A percentile compares a stretch with the other conserved stretches of the same genome.
These are phyloP conservation scores for Takakia lepidozioides DNA, from an alignment of 225 moss, liverwort and hornwort species.

Conservation along the genomic window DNA sequence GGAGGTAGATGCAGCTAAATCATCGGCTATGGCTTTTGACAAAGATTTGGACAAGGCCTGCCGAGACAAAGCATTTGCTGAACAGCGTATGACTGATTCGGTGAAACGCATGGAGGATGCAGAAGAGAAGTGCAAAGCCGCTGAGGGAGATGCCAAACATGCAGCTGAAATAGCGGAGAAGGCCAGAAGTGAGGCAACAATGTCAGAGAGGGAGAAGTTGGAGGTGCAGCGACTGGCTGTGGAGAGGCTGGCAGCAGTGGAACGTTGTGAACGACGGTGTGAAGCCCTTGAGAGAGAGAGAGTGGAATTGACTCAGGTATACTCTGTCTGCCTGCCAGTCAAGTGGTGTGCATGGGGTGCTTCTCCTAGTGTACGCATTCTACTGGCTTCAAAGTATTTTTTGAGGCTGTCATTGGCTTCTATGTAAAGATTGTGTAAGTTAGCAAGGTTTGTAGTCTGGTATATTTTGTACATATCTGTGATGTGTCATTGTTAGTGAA, in stretches of 20 bases:
- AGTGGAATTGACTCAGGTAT: slow-evolving; percentile 43
- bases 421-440: too few relatives aligned
- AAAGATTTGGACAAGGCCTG: slow-evolving; percentile 53
- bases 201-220: slow-evolving; percentile 54
- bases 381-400: too few relatives aligned
- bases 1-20: slow-evolving; percentile 39
- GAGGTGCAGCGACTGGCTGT: slow-evolving; percentile 69
- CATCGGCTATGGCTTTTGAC: slow-evolving; percentile 24
- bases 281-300: slow-evolving; percentile 57
- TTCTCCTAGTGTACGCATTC: too few relatives aligned
- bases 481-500: too few relatives aligned
- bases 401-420: too few relatives aligned
- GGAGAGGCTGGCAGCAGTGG: slow-evolving; percentile 51
- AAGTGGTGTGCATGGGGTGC: too few relatives aligned
- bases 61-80: slow-evolving; percentile 41
- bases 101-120: slow-evolving; percentile 51
- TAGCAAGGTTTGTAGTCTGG: too few relatives aligned
- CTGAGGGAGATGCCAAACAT: slow-evolving; percentile 51
- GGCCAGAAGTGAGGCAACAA: slow-evolving; percentile 45
- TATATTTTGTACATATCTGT: too few relatives aligned
- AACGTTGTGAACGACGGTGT: slow-evolving; percentile 42
- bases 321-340: too few relatives aligned
- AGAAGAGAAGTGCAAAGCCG: slow-evolving; percentile 36
- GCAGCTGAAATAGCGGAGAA: slow-evolving; percentile 64
- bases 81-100: slow-evolving; percentile 38